Evolutionary conservation across 768 basidiomycete species (phyloP), one percentile per base, ranked within the genome.

Genomic region (Termitomyces bulborhizus): DNA sequence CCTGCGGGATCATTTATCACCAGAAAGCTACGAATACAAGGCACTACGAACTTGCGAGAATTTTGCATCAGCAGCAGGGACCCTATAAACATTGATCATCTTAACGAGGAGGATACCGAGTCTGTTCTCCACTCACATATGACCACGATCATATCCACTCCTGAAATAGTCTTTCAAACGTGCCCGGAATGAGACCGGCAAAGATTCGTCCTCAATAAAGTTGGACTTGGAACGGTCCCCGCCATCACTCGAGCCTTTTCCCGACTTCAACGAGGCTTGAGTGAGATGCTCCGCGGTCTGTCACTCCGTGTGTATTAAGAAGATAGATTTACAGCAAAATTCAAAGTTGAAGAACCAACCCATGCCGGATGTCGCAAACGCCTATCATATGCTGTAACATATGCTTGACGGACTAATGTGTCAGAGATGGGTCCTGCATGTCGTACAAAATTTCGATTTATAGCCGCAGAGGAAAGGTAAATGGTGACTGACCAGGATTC

Each of bases 261-360:
- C 58, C 26, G 78, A 29, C 81, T 80, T 55, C 11, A 97, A 73
- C 0, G 87, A 86, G 1, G 87, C 80, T 6, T 83, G 79, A 0
- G 93, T 97, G 36, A 99, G 76, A 66, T 98, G 95, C 68, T 99
- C 94, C 4, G 94, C 97, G 0, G 96, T 97, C 96, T 96, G 34
- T 43, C 5, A 21, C 13, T 50, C 27, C 31, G 8, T 32, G 6
- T 46, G 12, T 26, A 16, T 40, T 13, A 39, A 32, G n/a, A 18
- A 37, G n/a, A 36, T 0, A 13, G 24, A 8, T 34, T 13, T 3
- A 37, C 3, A 13, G 16, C 3, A 3, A 27, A 27, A 9, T 37
- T 9, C 9, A 29, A 31, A 37, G 54, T 46, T 26, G 9, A 8
- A 18, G 13, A 21, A 63, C 81, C 46, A 65, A 95, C 94, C 95